Evolutionary conservation across 257 asterid species (phyloP), one percentile per base, ranked within the genome.

Genomic region (Vinca minor): DNA sequence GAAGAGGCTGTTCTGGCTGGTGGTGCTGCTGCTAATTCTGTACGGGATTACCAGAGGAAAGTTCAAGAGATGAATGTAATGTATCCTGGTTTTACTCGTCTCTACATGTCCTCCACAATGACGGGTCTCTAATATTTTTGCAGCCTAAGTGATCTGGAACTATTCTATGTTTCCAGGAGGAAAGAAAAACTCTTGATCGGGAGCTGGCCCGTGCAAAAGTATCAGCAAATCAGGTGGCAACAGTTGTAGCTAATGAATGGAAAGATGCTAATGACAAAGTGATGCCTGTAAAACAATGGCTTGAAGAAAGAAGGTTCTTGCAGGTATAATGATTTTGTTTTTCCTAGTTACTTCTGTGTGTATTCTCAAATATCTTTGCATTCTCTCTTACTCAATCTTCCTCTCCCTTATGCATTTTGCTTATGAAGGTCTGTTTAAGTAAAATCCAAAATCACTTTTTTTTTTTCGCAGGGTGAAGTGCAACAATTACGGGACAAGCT

Each of bases 1-100:
- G 98, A 91, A 77, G 98, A 91, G 78, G 98, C 96, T 44, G 98
- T 91, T 73, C 93, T 91, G 75, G 92, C 96, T 70, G 96, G 98
- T 44, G 98, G 98, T 67, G 96, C 98, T 32, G 98, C 98, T 74
- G 96, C 98, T 71, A 91, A 91, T 82, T 95, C 98, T 67, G 96
- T 89, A 13, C 85, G 98, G 69, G 96, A 92, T 80, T 89, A 92
- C 78, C 98, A 92, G 81, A 85, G 98, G 70, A 92, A 92, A 85
- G 93, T 92, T 74, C 98, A 92, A 78, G 98, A 92, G 87, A 82
- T 92, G 95, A 92, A 92, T 77, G 98, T 89, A 83, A 76, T 73
- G 46, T 57, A 64, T 72, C 64, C 25, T 42, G 31, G 26, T 52
- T 29, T 28, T 42, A 31, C 31, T 55, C 48, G 23, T 44, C 25